Percentiles rank a stretch among this genome's conserved stretches.
These are phyloP conservation scores for Termitomyces eurrhizus DNA, from an alignment of 768 basidiomycete species.

Conservation along the genomic window DNA sequence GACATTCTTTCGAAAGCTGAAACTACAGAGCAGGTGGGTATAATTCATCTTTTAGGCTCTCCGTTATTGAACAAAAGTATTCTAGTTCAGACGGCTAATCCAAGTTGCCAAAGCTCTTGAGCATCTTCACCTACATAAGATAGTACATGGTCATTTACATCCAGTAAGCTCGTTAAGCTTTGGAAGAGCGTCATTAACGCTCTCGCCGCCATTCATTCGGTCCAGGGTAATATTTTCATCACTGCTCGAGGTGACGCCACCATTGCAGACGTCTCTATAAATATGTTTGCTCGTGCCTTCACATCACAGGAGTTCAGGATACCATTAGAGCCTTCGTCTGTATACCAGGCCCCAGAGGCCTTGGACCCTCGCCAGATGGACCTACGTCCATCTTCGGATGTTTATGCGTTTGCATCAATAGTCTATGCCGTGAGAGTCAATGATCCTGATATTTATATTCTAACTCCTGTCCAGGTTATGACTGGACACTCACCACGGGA, in stretches of 20 bases:
- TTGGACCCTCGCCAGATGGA: not conserved
- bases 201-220: too few species aligned
- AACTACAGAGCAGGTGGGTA: not conserved
- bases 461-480: conserved; percentile 4
- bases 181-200: not conserved
- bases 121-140: not conserved
- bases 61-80: not conserved
- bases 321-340: not conserved
- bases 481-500: conserved; percentile 8
- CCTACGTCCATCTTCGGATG: conserved; percentile 11
- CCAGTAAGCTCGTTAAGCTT: not conserved
- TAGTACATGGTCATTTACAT: not conserved
- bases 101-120: not conserved
- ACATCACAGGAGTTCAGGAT: not conserved
- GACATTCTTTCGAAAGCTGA: not conserved
- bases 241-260: not conserved
- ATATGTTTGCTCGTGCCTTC: conserved; percentile 1
- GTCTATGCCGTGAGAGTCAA: conserved; percentile 11
- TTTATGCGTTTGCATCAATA: conserved; percentile 11
- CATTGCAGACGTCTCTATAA: conserved; percentile 1
- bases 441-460: not conserved
- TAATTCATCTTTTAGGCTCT: not conserved
- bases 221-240: not conserved
- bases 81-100: not conserved
- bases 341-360: conserved; percentile 14